These are phyloP conservation scores for Capsella rubella DNA, from an alignment of 441 rosid species.

Conservation along the genomic window DNA sequence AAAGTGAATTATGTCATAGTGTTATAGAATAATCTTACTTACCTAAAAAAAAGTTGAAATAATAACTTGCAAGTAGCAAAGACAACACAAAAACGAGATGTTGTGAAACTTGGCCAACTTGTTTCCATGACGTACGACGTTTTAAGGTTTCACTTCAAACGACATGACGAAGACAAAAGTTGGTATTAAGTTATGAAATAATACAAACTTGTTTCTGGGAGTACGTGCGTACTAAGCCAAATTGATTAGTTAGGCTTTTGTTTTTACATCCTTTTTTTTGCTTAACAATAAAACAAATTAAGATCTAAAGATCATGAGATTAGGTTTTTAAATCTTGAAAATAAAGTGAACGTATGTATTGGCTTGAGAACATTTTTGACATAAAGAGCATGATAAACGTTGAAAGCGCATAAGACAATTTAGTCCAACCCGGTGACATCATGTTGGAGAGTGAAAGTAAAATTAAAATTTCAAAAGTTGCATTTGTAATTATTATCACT, in stretches of 20 bases:
- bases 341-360: not conserved
- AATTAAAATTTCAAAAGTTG: not conserved
- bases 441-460: conserved; percentile 6
- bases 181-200: not conserved
- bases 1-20: too few relatives aligned
- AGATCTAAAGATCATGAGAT: too few relatives aligned
- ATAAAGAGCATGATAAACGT: conserved; percentile 20
- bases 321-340: too few relatives aligned
- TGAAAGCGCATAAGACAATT: conserved; percentile 3
- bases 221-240: not conserved
- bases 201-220: not conserved
- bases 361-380: conserved; percentile 11
- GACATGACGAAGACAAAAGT: conserved; percentile 1
- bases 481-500: not conserved
- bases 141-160: not conserved
- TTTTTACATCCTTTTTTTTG: not conserved
- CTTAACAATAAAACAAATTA: not conserved
- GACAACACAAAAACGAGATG: not conserved
- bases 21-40: not conserved
- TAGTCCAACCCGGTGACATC: conserved; percentile 13
- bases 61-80: conserved; percentile 17
- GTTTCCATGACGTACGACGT: not conserved
- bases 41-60: not conserved
- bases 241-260: not conserved
- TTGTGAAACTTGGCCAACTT: conserved; percentile 12